Conservation (phyloP, 2,329 filamentous ascomycete genomes). For the Aspergillus pseudotamarii region DNA sequence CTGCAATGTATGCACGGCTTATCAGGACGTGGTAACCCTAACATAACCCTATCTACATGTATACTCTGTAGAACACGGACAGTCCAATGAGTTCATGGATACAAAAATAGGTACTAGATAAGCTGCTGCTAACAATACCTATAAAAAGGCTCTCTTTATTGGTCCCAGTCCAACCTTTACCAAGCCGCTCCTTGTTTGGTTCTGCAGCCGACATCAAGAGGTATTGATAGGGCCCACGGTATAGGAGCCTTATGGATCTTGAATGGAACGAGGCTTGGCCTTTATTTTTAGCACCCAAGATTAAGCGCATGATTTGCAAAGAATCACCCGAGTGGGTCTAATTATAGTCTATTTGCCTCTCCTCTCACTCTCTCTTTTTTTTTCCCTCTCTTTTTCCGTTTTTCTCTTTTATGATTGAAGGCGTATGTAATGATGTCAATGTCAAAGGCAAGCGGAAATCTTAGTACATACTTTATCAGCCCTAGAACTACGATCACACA, state of each 20-base stretch:
- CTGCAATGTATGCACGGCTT: not conserved
- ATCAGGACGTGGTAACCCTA: not conserved
- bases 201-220: not conserved
- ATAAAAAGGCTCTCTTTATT: not conserved
- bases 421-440: not conserved
- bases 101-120: not conserved
- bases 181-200: not conserved
- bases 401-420: not conserved
- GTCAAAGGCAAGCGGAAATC: not conserved
- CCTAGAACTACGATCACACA: not conserved
- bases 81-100: not conserved
- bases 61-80: too few relatives aligned
- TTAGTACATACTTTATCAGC: not conserved
- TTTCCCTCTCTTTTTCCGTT: not conserved
- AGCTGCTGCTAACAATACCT: not conserved
- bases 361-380: not conserved
- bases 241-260: not conserved
- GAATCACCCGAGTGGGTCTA: not conserved
- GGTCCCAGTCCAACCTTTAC: not conserved
- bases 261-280: not conserved
- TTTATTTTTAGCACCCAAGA: conserved; percentile 1
- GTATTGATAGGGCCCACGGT: not conserved
- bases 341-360: not conserved
- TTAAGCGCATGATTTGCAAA: not conserved
- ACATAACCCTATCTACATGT: not conserved